Evolutionary conservation across 768 basidiomycete species (phyloP).

Genomic region (Lentinula guzmanii): DNA sequence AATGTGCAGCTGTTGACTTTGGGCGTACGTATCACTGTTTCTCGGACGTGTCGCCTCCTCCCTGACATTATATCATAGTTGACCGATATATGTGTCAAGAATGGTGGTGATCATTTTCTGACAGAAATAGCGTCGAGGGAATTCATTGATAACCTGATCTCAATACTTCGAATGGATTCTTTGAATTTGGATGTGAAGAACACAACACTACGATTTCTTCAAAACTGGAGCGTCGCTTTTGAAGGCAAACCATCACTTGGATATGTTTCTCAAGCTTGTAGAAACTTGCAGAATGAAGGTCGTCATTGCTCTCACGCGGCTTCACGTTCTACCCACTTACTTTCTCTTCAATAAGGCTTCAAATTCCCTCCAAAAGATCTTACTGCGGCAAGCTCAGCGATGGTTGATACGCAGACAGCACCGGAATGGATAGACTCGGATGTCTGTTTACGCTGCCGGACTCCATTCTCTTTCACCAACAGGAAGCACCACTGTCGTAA

Average conservation of each 20-base stretch:
- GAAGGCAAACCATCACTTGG: constrained; percentile 68
- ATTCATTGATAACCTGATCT: constrained; percentile 90
- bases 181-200: constrained; percentile 81
- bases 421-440: constrained; percentile 98
- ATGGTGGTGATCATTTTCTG: constrained; percentile 91
- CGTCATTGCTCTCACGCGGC: constrained; percentile 12
- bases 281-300: constrained; percentile 73
- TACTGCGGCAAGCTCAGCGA: constrained; percentile 63
- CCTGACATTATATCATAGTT: constrained; percentile 41
- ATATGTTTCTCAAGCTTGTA: constrained; percentile 80
- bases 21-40: constrained; percentile 45
- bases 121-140: constrained; percentile 80
- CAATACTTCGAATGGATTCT: constrained; percentile 72
- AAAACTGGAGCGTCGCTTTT: constrained; percentile 92
- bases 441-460: constrained; percentile 88
- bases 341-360: constrained; percentile 46
- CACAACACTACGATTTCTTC: constrained; percentile 71
- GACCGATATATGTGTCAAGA: constrained; percentile 92
- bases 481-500: constrained; percentile 98
- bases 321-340: neutral
- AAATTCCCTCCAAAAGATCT: constrained; percentile 80
- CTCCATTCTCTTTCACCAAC: constrained; percentile 90
- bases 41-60: neutral
- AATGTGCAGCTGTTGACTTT: constrained; percentile 91
- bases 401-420: constrained; percentile 87